These are phyloP conservation scores for Eucalyptus albens DNA, from an alignment of 345 rosid genomes.

Conservation along the genomic window DNA sequence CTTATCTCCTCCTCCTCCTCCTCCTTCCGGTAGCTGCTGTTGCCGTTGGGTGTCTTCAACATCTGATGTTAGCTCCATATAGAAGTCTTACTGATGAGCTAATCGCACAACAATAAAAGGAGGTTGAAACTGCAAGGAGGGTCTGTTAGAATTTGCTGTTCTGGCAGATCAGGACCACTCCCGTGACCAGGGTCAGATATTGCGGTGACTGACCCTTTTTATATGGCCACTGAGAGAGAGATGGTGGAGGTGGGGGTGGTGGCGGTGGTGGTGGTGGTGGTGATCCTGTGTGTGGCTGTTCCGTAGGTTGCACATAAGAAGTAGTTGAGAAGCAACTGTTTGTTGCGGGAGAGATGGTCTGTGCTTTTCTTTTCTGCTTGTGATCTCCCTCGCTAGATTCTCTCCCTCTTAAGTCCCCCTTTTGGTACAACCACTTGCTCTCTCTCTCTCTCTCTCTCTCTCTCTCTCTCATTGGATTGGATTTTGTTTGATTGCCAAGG, in stretches of 20 bases:
- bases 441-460: not conserved
- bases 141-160: not conserved
- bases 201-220: not conserved
- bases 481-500: constrained; percentile 29
- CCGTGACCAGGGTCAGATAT: not conserved
- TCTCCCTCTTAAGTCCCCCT: not conserved
- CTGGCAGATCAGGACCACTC: not conserved
- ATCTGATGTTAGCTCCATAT: constrained; percentile 17
- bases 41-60: not conserved
- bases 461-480: not conserved
- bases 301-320: constrained; percentile 5
- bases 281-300: not conserved
- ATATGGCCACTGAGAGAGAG: not conserved
- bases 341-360: not conserved
- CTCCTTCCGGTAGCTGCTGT: not conserved
- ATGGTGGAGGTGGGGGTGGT: not conserved
- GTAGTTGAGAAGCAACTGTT: constrained; percentile 2
- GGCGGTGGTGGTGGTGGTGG: not conserved
- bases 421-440: constrained; percentile 19
- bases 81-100: not conserved
- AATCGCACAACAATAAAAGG: not conserved
- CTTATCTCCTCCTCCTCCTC: not conserved
- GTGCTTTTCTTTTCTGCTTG: not conserved
- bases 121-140: not conserved
- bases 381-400: constrained; percentile 20